Base-by-base conservation (phyloP, 1,139 yeast species). In the Suhomyces wounanorum region DNA sequence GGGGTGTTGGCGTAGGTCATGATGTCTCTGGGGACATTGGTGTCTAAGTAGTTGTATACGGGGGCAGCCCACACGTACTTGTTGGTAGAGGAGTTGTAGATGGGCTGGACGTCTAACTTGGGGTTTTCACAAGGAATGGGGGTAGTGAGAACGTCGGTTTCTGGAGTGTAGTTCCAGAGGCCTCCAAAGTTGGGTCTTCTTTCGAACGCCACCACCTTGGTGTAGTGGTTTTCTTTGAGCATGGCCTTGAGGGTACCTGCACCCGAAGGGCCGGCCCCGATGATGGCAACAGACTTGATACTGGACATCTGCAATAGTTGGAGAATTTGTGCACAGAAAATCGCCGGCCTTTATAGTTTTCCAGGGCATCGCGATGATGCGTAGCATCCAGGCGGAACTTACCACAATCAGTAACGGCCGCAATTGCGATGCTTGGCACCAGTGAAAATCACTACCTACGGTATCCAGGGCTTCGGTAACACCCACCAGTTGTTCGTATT, bases 191-290 rank as follows among this genome's bases (percentile, higher is more conserved):
- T 62, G 8, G 70, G 56, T 54, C 84, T 70, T 56, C 78, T 76
- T 58, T 83, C 88, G 56, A 75, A 82, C 3, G 59, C 78, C 49
- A 73, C 75, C 54, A 83, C 69, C 43, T 63, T 65, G 25, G 77
- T 75, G 5, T 63, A 59, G 23, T 67, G 52, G 42, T 66, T 49
- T 43, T 52, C 61, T 42, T 47, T 52, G 48, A 76, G 52, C 18
- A 84, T 67, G 0, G 87, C 83, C 55, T 79, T 79, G 10, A 85
- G 74, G 8, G 81, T 65, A 1, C 82, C 85, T 6, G 84, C 73
- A 5, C 90, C 91, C 47, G 83, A 75, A 0, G 91, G 89, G 0
- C 92, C 92, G 8, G 82, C 88, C 2, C 92, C 91, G 38, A 84
- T 69, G 10, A 81, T 76, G 1, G 84, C 83, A 10, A 81, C 68